Evolutionary conservation across 108 stramenopile genomes (phyloP).

Genomic region (Pseudonitzschia multiseries): DNA sequence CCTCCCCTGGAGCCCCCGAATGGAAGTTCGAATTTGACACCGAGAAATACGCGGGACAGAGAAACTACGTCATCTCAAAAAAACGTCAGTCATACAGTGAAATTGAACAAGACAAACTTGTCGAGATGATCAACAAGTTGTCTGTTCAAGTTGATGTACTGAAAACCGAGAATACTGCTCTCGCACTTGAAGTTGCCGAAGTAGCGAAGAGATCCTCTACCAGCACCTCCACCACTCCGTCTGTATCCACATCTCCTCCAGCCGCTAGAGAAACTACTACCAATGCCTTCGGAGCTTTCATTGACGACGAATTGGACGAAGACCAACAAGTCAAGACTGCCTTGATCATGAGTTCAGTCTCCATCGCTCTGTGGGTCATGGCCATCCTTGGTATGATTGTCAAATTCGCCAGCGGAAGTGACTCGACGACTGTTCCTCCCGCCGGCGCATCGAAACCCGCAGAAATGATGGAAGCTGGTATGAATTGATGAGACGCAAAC

Average conservation of each 20-base stretch:
- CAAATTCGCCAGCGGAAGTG: conserved; percentile 19
- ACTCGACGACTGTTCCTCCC: no score
- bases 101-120: conserved; percentile 23
- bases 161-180: conserved; percentile 3
- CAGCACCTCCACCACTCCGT: not conserved
- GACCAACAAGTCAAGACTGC: conserved; percentile 31
- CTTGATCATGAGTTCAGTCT: conserved; percentile 29
- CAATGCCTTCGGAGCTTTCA: not conserved
- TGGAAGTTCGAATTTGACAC: conserved; percentile 41
- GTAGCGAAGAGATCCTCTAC: not conserved
- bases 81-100: conserved; percentile 43
- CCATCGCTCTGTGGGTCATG: conserved; percentile 35
- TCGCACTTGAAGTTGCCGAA: not conserved
- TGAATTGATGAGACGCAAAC: conserved; percentile 27
- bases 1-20: conserved; percentile 17
- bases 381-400: conserved; percentile 26
- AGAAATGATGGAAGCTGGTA: not conserved
- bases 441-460: not conserved
- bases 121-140: conserved; percentile 16
- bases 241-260: not conserved
- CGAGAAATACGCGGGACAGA: conserved; percentile 30
- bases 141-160: conserved; percentile 2
- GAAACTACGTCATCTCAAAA: conserved; percentile 38
- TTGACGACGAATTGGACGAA: conserved; percentile 8
- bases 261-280: conserved; percentile 9